Conservation (phyloP, 2,329 filamentous ascomycete genomes). For the Epichloe uncinata region DNA sequence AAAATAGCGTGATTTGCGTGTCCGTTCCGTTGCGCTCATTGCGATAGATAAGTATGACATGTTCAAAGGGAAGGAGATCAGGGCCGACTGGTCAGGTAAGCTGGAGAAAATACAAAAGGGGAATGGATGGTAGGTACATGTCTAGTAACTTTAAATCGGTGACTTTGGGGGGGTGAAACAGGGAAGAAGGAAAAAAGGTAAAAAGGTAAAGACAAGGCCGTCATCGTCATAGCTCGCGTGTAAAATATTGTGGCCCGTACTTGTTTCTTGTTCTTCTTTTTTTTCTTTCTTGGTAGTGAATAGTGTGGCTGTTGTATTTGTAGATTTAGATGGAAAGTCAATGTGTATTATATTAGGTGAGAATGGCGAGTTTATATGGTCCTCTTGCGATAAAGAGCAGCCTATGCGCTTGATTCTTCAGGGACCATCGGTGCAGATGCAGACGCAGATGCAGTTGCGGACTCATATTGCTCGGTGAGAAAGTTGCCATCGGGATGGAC, state of each 20-base stretch:
- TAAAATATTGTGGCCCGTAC: not conserved
- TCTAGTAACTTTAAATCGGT: not conserved
- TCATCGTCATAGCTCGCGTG: not conserved
- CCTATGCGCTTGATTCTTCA: conserved; percentile 20
- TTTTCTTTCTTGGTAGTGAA: too few species aligned
- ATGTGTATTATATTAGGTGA: not conserved
- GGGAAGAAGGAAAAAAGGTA: not conserved
- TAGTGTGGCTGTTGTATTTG: not conserved
- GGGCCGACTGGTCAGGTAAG: not conserved
- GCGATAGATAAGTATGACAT: not conserved
- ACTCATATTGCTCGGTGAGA: conserved; percentile 3
- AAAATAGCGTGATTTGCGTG: not conserved
- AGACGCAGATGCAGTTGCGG: conserved; percentile 9
- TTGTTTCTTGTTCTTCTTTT: not conserved
- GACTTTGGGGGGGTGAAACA: not conserved
- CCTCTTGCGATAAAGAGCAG: conserved; percentile 8
- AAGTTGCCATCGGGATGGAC: conserved; percentile 20
- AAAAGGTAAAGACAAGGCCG: not conserved
- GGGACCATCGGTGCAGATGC: conserved; percentile 10
- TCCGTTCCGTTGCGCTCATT: not conserved
- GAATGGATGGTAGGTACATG: not conserved
- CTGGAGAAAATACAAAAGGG: not conserved
- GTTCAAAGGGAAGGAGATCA: not conserved
- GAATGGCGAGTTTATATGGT: not conserved
- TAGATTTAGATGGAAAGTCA: not conserved